phyloP scores from a whole-genome alignment of 2,329 filamentous ascomycete species.

The Lasiodiplodia citricola region DNA sequence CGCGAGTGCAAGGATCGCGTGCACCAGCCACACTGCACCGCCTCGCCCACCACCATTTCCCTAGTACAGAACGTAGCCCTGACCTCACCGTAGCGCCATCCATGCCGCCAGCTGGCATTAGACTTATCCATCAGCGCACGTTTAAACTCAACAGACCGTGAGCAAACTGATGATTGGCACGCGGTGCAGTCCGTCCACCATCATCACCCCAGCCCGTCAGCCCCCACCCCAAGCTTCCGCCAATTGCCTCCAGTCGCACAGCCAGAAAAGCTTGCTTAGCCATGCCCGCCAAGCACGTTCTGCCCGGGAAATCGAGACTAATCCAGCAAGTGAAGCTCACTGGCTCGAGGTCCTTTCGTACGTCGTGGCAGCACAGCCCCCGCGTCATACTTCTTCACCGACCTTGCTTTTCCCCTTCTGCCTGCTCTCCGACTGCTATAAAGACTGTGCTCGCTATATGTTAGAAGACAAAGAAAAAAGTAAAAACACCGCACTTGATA shows the following conservation, averaged over 20 bases:
- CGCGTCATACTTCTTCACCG: too few relatives aligned
- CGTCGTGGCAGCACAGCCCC: too few relatives aligned
- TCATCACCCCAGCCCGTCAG: neutral
- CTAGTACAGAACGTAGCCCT: too few relatives aligned
- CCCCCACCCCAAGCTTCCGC: neutral
- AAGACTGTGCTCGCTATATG: too few relatives aligned
- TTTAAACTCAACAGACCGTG: neutral
- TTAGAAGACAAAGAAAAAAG: too few relatives aligned
- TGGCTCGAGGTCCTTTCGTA: too few relatives aligned
- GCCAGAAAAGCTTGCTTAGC: slow-evolving; percentile 3
- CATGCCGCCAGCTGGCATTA: neutral
- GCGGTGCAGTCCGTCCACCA: neutral
- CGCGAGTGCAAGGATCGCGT: neutral
- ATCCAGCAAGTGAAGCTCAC: too few relatives aligned
- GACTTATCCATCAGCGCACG: neutral
- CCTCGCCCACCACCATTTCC: neutral
- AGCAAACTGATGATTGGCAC: neutral
- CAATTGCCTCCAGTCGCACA: neutral
- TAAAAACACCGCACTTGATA: too few relatives aligned
- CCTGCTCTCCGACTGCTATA: too few relatives aligned
- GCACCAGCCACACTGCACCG: slow-evolving; percentile 4
- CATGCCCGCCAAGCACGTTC: neutral
- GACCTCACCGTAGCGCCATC: neutral
- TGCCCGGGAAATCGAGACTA: neutral
- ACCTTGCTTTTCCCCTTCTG: too few relatives aligned